Evolutionary conservation across 768 basidiomycete genomes (phyloP).

Genomic region (Termitomyces bulborhizus): DNA sequence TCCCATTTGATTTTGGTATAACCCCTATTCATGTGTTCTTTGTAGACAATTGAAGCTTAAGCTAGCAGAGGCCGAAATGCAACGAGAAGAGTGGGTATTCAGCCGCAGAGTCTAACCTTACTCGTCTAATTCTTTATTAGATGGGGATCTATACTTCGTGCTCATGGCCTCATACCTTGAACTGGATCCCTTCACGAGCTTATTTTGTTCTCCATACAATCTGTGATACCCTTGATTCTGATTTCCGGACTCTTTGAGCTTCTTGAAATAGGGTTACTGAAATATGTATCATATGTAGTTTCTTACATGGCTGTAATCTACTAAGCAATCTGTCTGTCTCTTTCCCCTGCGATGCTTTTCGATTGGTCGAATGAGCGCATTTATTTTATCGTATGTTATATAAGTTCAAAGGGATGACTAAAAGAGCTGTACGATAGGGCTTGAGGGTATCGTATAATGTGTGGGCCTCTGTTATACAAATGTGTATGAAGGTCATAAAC

Average conservation of each 20-base stretch:
- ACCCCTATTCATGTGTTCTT: conserved; percentile 4
- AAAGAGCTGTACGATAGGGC: conserved; percentile 11
- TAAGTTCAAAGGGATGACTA: neutral
- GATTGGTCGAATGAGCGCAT: conserved; percentile 1
- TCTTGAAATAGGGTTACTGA: neutral
- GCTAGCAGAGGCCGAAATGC: conserved; percentile 63
- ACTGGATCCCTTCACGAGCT: neutral
- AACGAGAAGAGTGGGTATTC: conserved; percentile 70
- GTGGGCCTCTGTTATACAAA: conserved; percentile 13
- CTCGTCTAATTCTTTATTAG: conserved; percentile 28
- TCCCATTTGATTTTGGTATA: neutral
- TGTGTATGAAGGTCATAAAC: conserved; percentile 3
- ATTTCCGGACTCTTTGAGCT: conserved; percentile 7
- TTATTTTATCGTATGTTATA: neutral
- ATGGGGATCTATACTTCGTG: conserved; percentile 59
- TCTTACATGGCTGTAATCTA: conserved; percentile 14
- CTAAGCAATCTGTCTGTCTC: conserved; percentile 1
- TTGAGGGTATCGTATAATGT: conserved; percentile 16
- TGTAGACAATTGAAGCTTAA: conserved; percentile 63
- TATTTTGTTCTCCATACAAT: neutral
- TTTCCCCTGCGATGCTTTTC: neutral
- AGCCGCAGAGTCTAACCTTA: neutral
- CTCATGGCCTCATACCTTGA: conserved; percentile 38
- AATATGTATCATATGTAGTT: conserved; percentile 13
- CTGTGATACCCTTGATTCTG: conserved; percentile 8